These are phyloP conservation scores for Pyricularia sp. DNA, from an alignment of 2,329 filamentous ascomycete genomes.

Conservation along the genomic window DNA sequence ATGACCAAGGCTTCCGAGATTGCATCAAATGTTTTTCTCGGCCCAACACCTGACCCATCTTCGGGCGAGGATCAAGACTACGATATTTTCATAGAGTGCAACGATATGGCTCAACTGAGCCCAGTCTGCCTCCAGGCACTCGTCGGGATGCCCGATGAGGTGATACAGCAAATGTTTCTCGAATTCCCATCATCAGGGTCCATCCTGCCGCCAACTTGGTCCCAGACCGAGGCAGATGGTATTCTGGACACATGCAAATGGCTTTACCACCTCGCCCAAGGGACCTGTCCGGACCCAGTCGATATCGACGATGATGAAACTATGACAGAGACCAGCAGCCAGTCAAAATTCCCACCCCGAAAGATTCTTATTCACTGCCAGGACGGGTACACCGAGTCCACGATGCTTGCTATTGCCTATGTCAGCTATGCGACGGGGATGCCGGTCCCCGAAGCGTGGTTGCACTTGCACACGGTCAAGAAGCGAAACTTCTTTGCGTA, in stretches of 20 bases:
- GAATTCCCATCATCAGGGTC: constrained; percentile 94
- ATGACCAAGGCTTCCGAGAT: constrained; percentile 91
- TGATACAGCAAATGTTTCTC: constrained; percentile 30
- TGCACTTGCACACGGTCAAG: constrained; percentile 67
- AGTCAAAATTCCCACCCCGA: constrained; percentile 26
- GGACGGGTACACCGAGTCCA: constrained; percentile 93
- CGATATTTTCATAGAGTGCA: constrained; percentile 81
- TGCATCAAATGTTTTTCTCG: constrained; percentile 77
- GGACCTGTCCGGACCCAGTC: constrained; percentile 28
- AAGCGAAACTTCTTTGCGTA: constrained; percentile 94
- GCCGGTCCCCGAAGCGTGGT: constrained; percentile 74
- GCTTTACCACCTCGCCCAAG: constrained; percentile 75
- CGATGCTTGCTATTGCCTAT: constrained; percentile 79
- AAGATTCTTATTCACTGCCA: constrained; percentile 85
- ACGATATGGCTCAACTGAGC: constrained; percentile 68
- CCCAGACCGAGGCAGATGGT: constrained; percentile 68
- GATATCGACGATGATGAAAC: constrained; percentile 37
- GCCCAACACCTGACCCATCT: constrained; percentile 64
- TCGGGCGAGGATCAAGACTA: constrained; percentile 48
- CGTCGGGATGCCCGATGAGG: constrained; percentile 38
- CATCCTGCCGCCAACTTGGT: constrained; percentile 73
- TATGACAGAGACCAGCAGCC: constrained; percentile 1
- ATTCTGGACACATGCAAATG: constrained; percentile 79
- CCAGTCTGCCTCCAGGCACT: constrained; percentile 51
- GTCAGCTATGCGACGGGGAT: constrained; percentile 81